phyloP scores from a whole-genome alignment of 2,329 filamentous ascomycete genomes.

The Madurella mycetomatis region DNA sequence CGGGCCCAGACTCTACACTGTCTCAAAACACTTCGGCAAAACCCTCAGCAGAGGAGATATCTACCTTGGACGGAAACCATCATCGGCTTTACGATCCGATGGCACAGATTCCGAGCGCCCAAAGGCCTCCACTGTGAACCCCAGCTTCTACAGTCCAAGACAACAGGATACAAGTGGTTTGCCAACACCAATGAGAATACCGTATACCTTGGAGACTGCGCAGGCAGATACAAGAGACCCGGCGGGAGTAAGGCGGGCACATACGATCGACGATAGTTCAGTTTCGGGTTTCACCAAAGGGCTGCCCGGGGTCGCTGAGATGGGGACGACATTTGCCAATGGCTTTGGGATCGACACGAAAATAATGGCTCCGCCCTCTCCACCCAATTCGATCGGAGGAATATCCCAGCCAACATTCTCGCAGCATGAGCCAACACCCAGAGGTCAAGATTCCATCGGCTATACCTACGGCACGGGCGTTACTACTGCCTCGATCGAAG shows the following conservation, averaged over 20 bases:
- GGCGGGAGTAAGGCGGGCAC: background rate
- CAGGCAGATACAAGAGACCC: background rate
- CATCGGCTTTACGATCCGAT: background rate
- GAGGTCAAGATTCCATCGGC: background rate
- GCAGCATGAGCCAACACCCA: background rate
- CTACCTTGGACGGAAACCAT: background rate
- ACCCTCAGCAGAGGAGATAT: slow-evolving; percentile 12
- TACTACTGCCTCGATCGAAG: slow-evolving; percentile 1
- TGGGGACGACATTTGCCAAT: too few relatives aligned
- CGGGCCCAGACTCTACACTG: slow-evolving; percentile 5
- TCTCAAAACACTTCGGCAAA: slow-evolving; percentile 18
- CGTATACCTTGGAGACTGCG: background rate
- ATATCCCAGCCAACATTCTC: background rate
- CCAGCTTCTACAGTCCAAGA: background rate
- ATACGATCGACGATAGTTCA: background rate
- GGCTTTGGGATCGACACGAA: too few relatives aligned
- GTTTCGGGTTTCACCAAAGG: too few relatives aligned
- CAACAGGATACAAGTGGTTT: background rate
- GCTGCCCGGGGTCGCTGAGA: background rate
- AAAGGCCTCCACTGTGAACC: background rate
- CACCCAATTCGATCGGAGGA: too few relatives aligned
- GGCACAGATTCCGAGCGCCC: background rate
- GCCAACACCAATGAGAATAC: background rate
- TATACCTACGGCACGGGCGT: background rate
- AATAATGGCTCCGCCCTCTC: too few relatives aligned